phyloP scores from a whole-genome alignment of 306 rosid species.

The Hippophae tibetana region DNA sequence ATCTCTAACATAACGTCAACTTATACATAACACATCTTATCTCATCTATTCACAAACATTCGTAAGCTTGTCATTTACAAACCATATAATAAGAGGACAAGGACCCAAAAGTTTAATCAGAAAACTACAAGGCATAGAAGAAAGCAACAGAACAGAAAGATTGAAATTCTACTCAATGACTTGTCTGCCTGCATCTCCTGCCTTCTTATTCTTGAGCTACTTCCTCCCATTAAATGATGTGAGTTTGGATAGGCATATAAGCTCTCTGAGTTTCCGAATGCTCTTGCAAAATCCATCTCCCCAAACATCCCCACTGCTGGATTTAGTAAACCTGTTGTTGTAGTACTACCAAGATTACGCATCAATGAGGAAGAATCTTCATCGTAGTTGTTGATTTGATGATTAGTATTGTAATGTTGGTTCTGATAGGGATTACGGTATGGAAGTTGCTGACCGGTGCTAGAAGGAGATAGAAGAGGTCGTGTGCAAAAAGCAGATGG shows the following conservation, averaged over 20 bases:
- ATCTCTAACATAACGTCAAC: slow-evolving; percentile 5
- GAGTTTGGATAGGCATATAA: slow-evolving; percentile 43
- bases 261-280: slow-evolving; percentile 56
- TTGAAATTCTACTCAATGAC: slow-evolving; percentile 67
- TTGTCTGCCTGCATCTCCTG: slow-evolving; percentile 76
- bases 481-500: slow-evolving; percentile 57
- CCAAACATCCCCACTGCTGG: slow-evolving; percentile 62
- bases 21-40: neutral
- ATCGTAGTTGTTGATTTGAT: slow-evolving; percentile 19
- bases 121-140: slow-evolving; percentile 75
- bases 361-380: slow-evolving; percentile 41
- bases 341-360: slow-evolving; percentile 33
- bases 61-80: slow-evolving; percentile 18
- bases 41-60: slow-evolving; percentile 11
- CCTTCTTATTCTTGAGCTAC: slow-evolving; percentile 63
- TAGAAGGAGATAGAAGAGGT: slow-evolving; percentile 28
- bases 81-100: slow-evolving; percentile 21
- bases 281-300: slow-evolving; percentile 61
- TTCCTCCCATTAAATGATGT: slow-evolving; percentile 32
- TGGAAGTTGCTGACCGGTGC: slow-evolving; percentile 45
- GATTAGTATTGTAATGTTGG: slow-evolving; percentile 34
- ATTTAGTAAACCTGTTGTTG: slow-evolving; percentile 37
- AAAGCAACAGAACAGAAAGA: slow-evolving; percentile 74
- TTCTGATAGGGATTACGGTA: slow-evolving; percentile 67
- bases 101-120: slow-evolving; percentile 19